Evolutionary conservation across 192 early-diverging fungal species (phyloP), one percentile per base, ranked within the genome.

Genomic region (Coemansia sp.): DNA sequence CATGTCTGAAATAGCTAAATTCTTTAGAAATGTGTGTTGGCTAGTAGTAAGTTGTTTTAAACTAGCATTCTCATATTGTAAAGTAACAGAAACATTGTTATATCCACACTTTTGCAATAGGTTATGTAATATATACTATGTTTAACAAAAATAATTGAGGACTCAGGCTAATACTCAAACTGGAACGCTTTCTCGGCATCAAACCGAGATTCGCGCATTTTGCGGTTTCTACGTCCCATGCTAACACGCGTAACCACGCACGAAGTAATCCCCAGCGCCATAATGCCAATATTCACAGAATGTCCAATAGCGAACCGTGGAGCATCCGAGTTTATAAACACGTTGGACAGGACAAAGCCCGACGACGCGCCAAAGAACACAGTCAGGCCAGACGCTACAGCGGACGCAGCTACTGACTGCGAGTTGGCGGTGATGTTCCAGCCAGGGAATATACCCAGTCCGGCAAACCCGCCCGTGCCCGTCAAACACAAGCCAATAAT

Each of bases 291-390:
- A 32, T 69, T 79, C 6, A 73, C 66, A 0, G 57, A 54, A 50
- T 79, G 76, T 2, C 76, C 76, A 29, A 79, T 73, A 18, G 61
- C 64, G 51, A 79, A 79, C 1, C 71, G 54, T 4, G 76, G 76
- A 9, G 70, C 71, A 53, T 79, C 76, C 47, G 51, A 60, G 56
- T 79, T 79, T 6, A 79, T 64, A 51, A 79, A 79, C 37, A 79
- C 60, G n/a, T 79, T 79, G 8, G 71, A 70, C 8, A 57, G 29
- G 9, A 79, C 61, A 61, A 73, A 69, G 4, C 62, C 47, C 3
- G 76, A 69, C 1, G 50, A 7, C 0, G 76, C 18, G 18, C 76
- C 71, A 67, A 70, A 69, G 32, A 79, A 79, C 51, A 79, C 76
- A 12, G 76, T 79, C 20, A 73, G n/a, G 2, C 51, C 76, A 0